Base-by-base conservation (phyloP, 176 grass and related monocot genomes). In the Metroxylon sagu region DNA sequence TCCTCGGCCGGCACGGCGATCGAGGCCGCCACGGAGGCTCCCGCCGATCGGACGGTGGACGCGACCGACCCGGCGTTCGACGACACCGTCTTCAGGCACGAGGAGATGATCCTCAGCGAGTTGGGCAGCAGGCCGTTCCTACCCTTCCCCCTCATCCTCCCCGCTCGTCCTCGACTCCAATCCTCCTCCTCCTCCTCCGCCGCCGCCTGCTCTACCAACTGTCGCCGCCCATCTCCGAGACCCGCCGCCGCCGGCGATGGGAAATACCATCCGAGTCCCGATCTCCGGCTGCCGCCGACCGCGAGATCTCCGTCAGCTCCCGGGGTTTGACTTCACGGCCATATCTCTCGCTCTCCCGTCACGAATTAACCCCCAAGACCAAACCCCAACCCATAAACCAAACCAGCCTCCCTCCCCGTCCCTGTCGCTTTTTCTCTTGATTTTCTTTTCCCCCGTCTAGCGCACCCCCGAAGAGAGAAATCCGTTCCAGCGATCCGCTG, bases 71-170 rank as follows among this genome's bases (percentile, higher is more conserved):
- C 88, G 14, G 88, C 94, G 85, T 99, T 99, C 50, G 85, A 93
- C 2, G 94, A 89, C 5, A 99, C 94, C 65, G 94, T 93, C 94
- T 93, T 99, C 62, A 99, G 83, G 79, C 88, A 99, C 19, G 94
- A 93, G 30, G 94, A 99, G 55, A 99, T 89, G 71, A 99, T 99
- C 76, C 94, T 81, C 75, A 98, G 73, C 70, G 94, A 98, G 76
- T 75, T 85, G 57, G 94, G 94, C 49, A 99, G 85, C 75, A 99
- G 58, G 29, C 94, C 88, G 76, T 99, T 99, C 76, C 73, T 87
- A 50, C 68, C 88, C 56, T 78, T 79, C 53, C 82, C 78, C 52
- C 79, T 80, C 87, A 71, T 86, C 87, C 51, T 52, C 16, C 28
- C 16, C 26, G 10, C 26, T 28, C 28, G 10, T 52, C 52, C 10